Evolutionary conservation across 441 rosid species (phyloP).

Genomic region (Hura crepitans): DNA sequence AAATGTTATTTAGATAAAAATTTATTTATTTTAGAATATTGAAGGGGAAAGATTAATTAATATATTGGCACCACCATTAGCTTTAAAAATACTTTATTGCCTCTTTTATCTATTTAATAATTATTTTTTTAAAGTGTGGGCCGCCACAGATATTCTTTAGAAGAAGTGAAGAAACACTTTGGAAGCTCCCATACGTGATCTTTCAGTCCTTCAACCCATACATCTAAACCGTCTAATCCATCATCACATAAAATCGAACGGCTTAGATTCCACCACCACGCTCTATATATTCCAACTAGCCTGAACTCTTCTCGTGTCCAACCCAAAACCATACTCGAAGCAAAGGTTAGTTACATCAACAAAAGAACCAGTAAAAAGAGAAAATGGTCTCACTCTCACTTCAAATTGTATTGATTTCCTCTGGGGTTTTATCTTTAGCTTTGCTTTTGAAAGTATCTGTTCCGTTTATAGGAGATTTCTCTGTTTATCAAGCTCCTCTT

Average conservation of each 20-base stretch:
- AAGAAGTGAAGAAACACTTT: background rate
- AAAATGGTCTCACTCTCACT: conserved; percentile 41
- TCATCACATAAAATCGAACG: conserved; percentile 30
- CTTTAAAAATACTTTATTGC: background rate
- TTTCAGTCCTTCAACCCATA: background rate
- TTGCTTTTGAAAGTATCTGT: conserved; percentile 38
- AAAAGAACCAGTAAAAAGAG: background rate
- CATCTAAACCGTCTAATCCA: conserved; percentile 23
- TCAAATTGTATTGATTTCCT: conserved; percentile 43
- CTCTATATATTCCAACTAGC: conserved; percentile 25
- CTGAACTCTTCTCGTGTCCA: background rate
- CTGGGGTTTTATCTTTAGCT: conserved; percentile 43
- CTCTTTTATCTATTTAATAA: background rate
- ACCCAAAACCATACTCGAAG: background rate
- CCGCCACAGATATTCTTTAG: background rate
- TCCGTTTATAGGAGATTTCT: conserved; percentile 43
- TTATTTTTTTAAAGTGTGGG: conserved; percentile 6
- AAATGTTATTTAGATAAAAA: too few species aligned
- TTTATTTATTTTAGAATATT: background rate
- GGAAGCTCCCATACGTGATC: background rate
- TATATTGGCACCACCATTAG: background rate
- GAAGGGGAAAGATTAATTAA: background rate
- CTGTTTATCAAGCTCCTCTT: conserved; percentile 40
- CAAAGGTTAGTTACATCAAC: background rate
- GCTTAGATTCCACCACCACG: conserved; percentile 5